These are phyloP conservation scores for Eimeria maxima DNA, from an alignment of 169 alveolate species.

Conservation along the genomic window DNA sequence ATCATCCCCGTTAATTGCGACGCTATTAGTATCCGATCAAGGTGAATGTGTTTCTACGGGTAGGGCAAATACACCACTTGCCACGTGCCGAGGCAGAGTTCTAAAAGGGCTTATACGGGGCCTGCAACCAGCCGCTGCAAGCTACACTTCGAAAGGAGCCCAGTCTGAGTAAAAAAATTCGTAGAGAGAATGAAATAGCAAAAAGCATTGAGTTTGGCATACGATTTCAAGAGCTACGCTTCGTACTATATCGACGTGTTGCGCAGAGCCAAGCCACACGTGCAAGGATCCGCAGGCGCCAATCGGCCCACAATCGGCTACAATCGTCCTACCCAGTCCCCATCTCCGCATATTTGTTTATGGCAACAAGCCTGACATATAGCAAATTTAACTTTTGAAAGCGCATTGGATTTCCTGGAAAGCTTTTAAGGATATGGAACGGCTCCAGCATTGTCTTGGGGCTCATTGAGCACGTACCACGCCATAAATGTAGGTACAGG, in stretches of 20 bases:
- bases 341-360: neutral
- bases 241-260: neutral
- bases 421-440: neutral
- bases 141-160: neutral
- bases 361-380: neutral
- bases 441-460: neutral
- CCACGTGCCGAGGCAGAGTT: neutral
- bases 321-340: neutral
- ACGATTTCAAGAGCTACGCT: neutral
- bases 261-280: neutral
- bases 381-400: neutral
- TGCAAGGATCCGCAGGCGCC: constrained; percentile 28
- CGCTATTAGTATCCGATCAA: neutral
- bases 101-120: neutral
- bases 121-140: neutral
- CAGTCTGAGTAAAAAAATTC: neutral
- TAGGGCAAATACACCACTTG: neutral
- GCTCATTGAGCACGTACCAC: neutral
- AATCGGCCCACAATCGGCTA: neutral
- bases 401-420: neutral
- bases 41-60: neutral
- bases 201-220: neutral
- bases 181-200: neutral
- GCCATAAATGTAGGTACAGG: neutral
- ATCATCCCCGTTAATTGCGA: neutral